A percentile compares a stretch with the other conserved stretches of the same genome.
phyloP scores from a whole-genome alignment of 352 stramenopile genomes.

The Globisporangium camurandrum region DNA sequence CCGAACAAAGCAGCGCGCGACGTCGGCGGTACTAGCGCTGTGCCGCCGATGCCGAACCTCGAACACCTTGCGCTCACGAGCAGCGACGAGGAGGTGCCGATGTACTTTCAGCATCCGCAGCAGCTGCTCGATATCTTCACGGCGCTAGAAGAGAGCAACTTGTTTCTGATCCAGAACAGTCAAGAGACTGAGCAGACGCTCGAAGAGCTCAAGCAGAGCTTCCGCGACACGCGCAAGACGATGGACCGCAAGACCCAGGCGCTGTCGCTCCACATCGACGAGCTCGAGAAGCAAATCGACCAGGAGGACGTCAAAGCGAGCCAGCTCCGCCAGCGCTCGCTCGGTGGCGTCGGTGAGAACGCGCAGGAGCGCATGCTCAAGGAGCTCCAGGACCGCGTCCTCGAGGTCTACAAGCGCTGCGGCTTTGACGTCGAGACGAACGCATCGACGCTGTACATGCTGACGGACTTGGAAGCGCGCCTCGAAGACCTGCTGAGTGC shows the following conservation, averaged over 20 bases:
- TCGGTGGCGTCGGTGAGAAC: constrained; percentile 73
- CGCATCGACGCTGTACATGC: constrained; percentile 90
- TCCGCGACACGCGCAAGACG: constrained; percentile 82
- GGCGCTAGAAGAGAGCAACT: constrained; percentile 91
- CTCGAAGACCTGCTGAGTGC: constrained; percentile 88
- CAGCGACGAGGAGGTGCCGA: constrained; percentile 88
- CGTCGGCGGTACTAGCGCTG: constrained; percentile 23
- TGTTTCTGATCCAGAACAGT: constrained; percentile 95
- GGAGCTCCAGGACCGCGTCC: constrained; percentile 83
- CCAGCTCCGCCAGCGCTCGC: constrained; percentile 58
- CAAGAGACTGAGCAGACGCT: constrained; percentile 93
- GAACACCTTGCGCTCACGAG: constrained; percentile 57
- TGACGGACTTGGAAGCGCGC: constrained; percentile 87
- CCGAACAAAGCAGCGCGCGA: constrained; percentile 9
- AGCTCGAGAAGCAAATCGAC: constrained; percentile 83
- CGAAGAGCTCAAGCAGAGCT: constrained; percentile 92
- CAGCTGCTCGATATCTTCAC: constrained; percentile 94
- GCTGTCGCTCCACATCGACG: constrained; percentile 86
- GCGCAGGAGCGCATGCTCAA: constrained; percentile 86
- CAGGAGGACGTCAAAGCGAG: constrained; percentile 80
- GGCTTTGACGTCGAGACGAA: constrained; percentile 90
- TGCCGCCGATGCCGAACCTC: constrained; percentile 63
- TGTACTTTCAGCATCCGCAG: constrained; percentile 93
- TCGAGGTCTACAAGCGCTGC: constrained; percentile 89
- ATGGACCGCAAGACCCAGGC: constrained; percentile 85